Evolutionary conservation across 2,329 filamentous ascomycete species (phyloP), one percentile per base, ranked within the genome.

Genomic region (Didymella glomerata): DNA sequence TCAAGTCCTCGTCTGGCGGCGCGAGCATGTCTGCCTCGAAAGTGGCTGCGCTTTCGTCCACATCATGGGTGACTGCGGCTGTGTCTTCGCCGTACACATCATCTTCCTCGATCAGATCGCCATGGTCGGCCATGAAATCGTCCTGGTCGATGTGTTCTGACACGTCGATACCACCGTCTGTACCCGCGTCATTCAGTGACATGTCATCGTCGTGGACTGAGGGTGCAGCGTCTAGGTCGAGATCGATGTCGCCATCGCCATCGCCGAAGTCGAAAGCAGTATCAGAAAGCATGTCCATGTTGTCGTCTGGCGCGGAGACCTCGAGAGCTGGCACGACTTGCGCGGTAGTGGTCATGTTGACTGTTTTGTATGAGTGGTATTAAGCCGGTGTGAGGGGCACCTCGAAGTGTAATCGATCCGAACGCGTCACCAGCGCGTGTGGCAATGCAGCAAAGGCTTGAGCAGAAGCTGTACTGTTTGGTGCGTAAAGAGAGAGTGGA

Each of bases 171-270:
- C 58, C 73, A n/a, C 48, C 57, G 24, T 73, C 74, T 42, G 71
- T 68, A 14, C 54, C 68, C 14, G 70, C 78, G 64, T 89, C 87
- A 65, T 86, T 82, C 48, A 86, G 78, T 52, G 86, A 85, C 57
- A 81, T 84, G 59, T 88, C 81, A 61, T 88, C 81, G 25, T 75
- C 72, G 9, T 60, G 44, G 10, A 57, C 49, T 14, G 68, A 62
- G 36, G 62, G 65, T 51, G 66, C 64, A 28, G 69, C 64, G 13
- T 71, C 74, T 76, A 60, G 83, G 64, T 87, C 85, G 60, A 88
- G 80, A 64, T 89, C 86, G 60, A 89, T 86, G 57, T 86, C 84
- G 54, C 85, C 83, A 54, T 86, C 83, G 53, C 85, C 83, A 55
- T 86, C 83, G 50, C 79, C 79, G 52, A 84, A 81, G 42, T 73